Evolutionary conservation across 2,329 filamentous ascomycete genomes (phyloP).

Genomic region (Phaeosphaeria sp.): DNA sequence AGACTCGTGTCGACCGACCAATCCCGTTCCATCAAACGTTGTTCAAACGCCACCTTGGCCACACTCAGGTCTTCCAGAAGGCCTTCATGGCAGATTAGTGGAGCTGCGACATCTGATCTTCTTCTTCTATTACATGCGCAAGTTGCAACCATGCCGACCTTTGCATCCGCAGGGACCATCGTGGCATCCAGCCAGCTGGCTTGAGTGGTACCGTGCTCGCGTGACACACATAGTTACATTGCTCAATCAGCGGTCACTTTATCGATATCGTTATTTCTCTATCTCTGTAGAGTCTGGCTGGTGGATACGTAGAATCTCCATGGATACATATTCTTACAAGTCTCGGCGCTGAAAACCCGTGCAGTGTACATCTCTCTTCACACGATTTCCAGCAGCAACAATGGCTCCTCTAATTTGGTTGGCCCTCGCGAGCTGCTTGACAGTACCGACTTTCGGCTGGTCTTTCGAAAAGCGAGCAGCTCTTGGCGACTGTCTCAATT

Average conservation of each 20-base stretch:
- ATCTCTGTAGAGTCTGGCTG: background rate
- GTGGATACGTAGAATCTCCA: background rate
- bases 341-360: background rate
- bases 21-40: background rate
- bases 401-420: background rate
- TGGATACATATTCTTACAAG: background rate
- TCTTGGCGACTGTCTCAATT: conserved; percentile 27
- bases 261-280: background rate
- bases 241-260: background rate
- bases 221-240: background rate
- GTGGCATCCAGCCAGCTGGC: background rate
- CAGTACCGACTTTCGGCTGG: background rate
- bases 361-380: background rate
- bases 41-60: background rate
- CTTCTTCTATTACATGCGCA: background rate
- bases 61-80: background rate
- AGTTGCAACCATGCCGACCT: background rate
- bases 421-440: background rate
- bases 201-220: background rate
- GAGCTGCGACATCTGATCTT: background rate
- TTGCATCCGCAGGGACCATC: background rate
- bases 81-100: background rate
- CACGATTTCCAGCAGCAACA: background rate
- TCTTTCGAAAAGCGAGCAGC: conserved; percentile 1
- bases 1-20: background rate